Base-by-base conservation (phyloP, 805 yeast genomes). In the Candida hispaniensis region DNA sequence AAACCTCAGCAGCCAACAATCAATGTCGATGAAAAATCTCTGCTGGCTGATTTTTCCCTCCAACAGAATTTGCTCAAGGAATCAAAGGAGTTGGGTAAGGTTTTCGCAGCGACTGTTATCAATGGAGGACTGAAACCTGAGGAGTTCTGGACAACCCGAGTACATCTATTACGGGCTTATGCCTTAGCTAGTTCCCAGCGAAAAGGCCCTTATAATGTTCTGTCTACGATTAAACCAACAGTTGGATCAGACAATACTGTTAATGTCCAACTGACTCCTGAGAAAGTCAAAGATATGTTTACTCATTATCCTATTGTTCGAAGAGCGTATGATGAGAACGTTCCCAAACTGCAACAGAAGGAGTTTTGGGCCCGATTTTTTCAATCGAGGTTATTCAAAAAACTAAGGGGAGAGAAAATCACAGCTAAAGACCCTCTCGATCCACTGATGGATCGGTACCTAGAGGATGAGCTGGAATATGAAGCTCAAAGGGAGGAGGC, bases 281-380 rank as follows among this genome's bases (percentile, higher is more conserved):
- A 86, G 42, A 85, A 79, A 42, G 86, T 91, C 49, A 75, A 73
- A 39, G 93, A 79, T 44, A 83, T 91, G 14, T 86, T 91, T 52
- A 81, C 76, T 34, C 94, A 88, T 41, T 91, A 88, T 50, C 98
- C 98, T 0, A 73, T 86, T 22, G 93, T 91, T 15, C 73, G 81
- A 41, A 73, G 71, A 43, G 97, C 97, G 0, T 91, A 80, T 50
- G 75, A 73, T 41, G 98, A 91, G 38, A 75, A 75, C 40, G 98
- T 91, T 4, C 98, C 97, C 1, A 75, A 77, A 42, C 65, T 91
- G 35, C 69, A 72, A 30, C 97, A 91, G 53, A 86, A 88, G 25
- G 94, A 80, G 50, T 91, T 91, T 48, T 91, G 98, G 98, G 82
- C 94, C 7, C 63, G 96, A 43, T 91, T 91, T 50, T 91, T 91